Conservation (phyloP, 768 basidiomycete species). For the Mrakia frigida region DNA sequence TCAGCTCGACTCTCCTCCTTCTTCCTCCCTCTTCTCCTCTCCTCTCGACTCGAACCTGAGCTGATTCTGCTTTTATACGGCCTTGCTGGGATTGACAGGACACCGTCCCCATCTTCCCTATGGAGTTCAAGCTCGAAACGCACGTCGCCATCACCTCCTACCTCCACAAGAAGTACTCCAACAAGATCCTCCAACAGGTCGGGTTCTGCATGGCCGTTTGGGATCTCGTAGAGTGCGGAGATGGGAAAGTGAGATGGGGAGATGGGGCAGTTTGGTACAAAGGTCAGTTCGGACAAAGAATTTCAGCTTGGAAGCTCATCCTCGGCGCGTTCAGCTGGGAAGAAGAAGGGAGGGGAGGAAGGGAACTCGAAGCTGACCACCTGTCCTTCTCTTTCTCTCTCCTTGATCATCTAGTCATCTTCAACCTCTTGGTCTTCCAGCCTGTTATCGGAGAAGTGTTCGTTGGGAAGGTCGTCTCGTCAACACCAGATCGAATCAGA, state of each 20-base stretch:
- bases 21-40: not conserved
- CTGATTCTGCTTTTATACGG: not conserved
- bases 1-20: slow-evolving; percentile 1
- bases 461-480: slow-evolving; percentile 79
- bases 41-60: not conserved
- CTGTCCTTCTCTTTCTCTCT: not conserved
- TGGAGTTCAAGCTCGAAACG: slow-evolving; percentile 71
- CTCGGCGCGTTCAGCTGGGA: not conserved
- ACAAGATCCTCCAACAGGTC: slow-evolving; percentile 71
- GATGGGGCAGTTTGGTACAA: slow-evolving; percentile 95
- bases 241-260: slow-evolving; percentile 89
- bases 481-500: slow-evolving; percentile 76
- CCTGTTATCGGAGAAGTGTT: slow-evolving; percentile 88
- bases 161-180: slow-evolving; percentile 58
- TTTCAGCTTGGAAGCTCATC: too few species aligned
- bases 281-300: slow-evolving; percentile 32
- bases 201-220: slow-evolving; percentile 88
- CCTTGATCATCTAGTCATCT: slow-evolving; percentile 58
- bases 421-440: slow-evolving; percentile 83
- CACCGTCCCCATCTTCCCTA: slow-evolving; percentile 80
- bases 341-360: not conserved
- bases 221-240: slow-evolving; percentile 76
- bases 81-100: slow-evolving; percentile 53
- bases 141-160: slow-evolving; percentile 65
- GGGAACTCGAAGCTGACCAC: not conserved